Conservation (phyloP, 2,329 filamentous ascomycete genomes). For the Fusarium sp. region DNA sequence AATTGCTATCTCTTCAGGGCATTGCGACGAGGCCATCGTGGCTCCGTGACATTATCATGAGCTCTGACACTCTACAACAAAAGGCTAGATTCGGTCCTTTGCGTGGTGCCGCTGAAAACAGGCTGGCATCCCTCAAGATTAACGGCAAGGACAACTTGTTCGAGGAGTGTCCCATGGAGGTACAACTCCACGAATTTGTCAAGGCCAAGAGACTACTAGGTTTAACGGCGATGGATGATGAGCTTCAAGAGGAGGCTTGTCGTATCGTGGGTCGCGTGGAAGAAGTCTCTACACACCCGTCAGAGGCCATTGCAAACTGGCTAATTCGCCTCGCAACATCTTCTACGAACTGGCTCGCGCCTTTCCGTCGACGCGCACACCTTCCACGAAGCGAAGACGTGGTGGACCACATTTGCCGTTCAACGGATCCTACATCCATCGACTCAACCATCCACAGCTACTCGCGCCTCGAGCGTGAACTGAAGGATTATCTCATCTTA, state of each 20-base stretch:
- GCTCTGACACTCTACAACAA: slow-evolving; percentile 52
- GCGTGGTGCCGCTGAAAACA: slow-evolving; percentile 56
- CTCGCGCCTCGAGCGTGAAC: slow-evolving; percentile 63
- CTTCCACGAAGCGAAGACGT: slow-evolving; percentile 67
- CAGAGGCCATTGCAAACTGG: slow-evolving; percentile 63
- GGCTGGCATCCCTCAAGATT: slow-evolving; percentile 60
- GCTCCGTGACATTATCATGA: slow-evolving; percentile 68
- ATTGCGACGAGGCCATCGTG: slow-evolving; percentile 56
- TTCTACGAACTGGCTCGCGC: slow-evolving; percentile 63
- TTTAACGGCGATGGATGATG: slow-evolving; percentile 66
- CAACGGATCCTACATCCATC: slow-evolving; percentile 63
- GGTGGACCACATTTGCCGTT: slow-evolving; percentile 56
- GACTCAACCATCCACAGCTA: slow-evolving; percentile 69
- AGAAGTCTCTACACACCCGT: slow-evolving; percentile 58
- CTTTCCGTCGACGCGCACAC: slow-evolving; percentile 65
- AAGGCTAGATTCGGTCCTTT: slow-evolving; percentile 60
- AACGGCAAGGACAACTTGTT: slow-evolving; percentile 68
- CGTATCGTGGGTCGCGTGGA: slow-evolving; percentile 67
- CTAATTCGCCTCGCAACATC: slow-evolving; percentile 61
- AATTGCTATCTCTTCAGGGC: slow-evolving; percentile 54
- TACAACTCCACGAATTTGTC: slow-evolving; percentile 64
- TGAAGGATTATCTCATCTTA: slow-evolving; percentile 60
- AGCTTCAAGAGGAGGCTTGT: slow-evolving; percentile 68
- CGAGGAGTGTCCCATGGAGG: slow-evolving; percentile 64
- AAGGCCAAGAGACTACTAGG: slow-evolving; percentile 61